Evolutionary conservation across 192 early-diverging fungal genomes (phyloP), one percentile per base, ranked within the genome.

Genomic region (Backusella macrospora): DNA sequence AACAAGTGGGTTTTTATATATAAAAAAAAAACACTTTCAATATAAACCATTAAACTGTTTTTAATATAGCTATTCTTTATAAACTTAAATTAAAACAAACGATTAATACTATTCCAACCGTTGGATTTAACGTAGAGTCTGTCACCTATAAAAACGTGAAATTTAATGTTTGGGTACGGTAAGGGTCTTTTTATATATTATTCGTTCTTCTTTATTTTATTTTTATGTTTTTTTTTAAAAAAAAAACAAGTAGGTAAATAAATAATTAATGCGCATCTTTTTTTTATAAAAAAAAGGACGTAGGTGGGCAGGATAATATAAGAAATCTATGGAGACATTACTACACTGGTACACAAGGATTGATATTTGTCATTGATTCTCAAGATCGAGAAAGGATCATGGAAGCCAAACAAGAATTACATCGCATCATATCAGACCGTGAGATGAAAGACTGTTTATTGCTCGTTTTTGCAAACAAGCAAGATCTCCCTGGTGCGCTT

Each of bases 101-200:
- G 64, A 96, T 99, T 49, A 99, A 96, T n/a, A 99, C 98, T 47
- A 98, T 99, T 73, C 98, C 98, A 23, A 99, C 97, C 62, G 97
- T 99, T 69, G 94, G 94, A 44, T 95, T 95, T 84, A 95, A 94
- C 78, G 92, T 94, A 49, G 94, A 95, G 76, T 90, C 91, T 7
- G 93, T 95, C 8, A 90, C 89, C 39, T 95, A 94, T 84, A 94
- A 94, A 84, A 95, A 95, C 40, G 78, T 80, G 38, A 80, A 80
- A 62, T 80, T 80, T 45, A 80, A 80, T 70, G 78, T 80, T 52
- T 75, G 65, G 62, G 68, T 69, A 67, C 38, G 93, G 52, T 59
- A 59, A 26, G 21, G 52, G 10, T 59, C 12, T 18, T 13, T 59
- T 59, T 5, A 3, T 59, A 18, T 26, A 26, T 4, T 26, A 12